Conservation (phyloP, 129 eudicot species). For the Saussurea involucrata region DNA sequence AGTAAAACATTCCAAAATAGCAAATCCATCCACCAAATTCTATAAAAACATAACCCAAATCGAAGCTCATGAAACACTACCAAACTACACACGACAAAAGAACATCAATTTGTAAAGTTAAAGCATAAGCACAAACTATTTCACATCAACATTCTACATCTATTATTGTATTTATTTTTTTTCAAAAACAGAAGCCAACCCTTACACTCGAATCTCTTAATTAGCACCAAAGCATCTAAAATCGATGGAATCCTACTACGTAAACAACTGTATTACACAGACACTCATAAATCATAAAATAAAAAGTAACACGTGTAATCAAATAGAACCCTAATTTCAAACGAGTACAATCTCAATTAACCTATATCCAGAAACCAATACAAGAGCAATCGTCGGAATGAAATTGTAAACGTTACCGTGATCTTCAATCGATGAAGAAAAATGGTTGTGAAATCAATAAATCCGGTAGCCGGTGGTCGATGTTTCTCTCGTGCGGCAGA, state of each 20-base stretch:
- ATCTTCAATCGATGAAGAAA: conserved; percentile 20
- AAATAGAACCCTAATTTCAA: conserved; percentile 22
- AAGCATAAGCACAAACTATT: not conserved
- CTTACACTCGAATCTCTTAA: conserved; percentile 1
- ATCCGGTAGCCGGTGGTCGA: conserved; percentile 26
- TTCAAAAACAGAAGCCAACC: conserved; percentile 4
- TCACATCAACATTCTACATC: conserved; percentile 16
- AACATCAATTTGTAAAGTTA: not conserved
- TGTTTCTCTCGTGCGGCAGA: conserved; percentile 3
- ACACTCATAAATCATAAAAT: not conserved
- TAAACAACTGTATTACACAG: not conserved
- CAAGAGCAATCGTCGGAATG: not conserved
- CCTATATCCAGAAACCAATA: not conserved
- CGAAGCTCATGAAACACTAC: conserved; percentile 9
- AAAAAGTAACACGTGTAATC: not conserved
- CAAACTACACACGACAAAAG: not conserved
- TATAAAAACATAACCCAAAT: conserved; percentile 1
- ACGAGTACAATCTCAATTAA: not conserved
- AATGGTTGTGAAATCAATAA: not conserved
- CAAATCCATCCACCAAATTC: conserved; percentile 6
- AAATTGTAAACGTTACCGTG: conserved; percentile 29
- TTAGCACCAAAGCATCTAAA: conserved; percentile 3
- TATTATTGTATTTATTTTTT: not conserved
- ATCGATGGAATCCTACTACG: not conserved
- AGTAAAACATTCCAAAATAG: conserved; percentile 4